phyloP scores from a whole-genome alignment of 352 stramenopile genomes.

The Halophytophthora polymorphica region DNA sequence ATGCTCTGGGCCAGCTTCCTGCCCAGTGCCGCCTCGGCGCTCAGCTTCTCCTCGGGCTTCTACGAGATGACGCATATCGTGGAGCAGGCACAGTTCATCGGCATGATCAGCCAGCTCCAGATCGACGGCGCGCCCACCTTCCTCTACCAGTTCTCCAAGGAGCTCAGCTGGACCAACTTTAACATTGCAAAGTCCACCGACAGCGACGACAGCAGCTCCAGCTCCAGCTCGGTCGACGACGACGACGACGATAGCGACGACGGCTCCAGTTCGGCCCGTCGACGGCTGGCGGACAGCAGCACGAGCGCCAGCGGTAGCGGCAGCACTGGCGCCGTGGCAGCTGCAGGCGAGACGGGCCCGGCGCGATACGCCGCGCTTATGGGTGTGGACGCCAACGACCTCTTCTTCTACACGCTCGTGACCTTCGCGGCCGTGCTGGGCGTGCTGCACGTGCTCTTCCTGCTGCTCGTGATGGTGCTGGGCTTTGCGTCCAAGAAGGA shows the following conservation, averaged over 20 bases:
- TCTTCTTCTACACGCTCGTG: slow-evolving; percentile 84
- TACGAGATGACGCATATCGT: slow-evolving; percentile 87
- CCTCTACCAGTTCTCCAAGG: slow-evolving; percentile 76
- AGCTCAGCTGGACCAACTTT: slow-evolving; percentile 86
- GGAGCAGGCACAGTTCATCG: slow-evolving; percentile 82
- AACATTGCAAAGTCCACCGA: slow-evolving; percentile 65
- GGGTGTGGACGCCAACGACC: slow-evolving; percentile 50
- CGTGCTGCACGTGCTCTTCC: slow-evolving; percentile 54
- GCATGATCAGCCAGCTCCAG: slow-evolving; percentile 80
- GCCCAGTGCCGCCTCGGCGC: slow-evolving; percentile 51
- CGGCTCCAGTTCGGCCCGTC: neutral
- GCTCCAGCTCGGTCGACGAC: neutral
- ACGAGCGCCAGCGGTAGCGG: slow-evolving; percentile 11
- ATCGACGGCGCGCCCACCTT: slow-evolving; percentile 74
- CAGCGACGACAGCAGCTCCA: slow-evolving; percentile 9
- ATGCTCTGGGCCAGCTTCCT: slow-evolving; percentile 76
- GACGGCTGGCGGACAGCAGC: slow-evolving; percentile 4
- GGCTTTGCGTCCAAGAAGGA: slow-evolving; percentile 54
- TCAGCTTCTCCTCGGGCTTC: slow-evolving; percentile 68
- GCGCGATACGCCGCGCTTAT: slow-evolving; percentile 70
- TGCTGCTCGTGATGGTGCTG: slow-evolving; percentile 55
- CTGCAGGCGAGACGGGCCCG: slow-evolving; percentile 50
- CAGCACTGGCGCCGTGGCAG: slow-evolving; percentile 16
- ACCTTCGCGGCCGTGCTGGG: slow-evolving; percentile 58
- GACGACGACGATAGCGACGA: too few species aligned